A percentile compares a stretch with the other conserved stretches of the same genome.
phyloP scores from a whole-genome alignment of 768 basidiomycete species.

The Flagelloscypha sp. region DNA sequence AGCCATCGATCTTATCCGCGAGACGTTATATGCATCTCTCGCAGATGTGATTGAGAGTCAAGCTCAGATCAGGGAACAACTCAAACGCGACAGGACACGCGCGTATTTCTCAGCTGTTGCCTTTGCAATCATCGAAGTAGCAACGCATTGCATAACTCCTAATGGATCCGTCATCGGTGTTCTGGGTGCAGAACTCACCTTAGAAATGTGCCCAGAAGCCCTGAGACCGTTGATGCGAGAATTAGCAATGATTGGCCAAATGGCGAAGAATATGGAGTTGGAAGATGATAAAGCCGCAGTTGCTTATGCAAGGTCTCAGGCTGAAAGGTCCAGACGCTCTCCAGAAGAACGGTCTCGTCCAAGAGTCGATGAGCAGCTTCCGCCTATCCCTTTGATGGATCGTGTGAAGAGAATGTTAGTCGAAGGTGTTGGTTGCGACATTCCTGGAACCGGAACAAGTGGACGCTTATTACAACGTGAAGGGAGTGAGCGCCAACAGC shows the following conservation, averaged over 20 bases:
- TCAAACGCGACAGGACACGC: conserved; percentile 55
- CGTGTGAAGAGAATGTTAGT: conserved; percentile 49
- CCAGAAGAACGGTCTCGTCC: too few relatives aligned
- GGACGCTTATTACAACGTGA: conserved; percentile 14
- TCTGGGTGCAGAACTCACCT: conserved; percentile 45
- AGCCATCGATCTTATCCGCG: conserved; percentile 72
- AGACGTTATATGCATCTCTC: conserved; percentile 78
- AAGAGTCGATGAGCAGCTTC: conserved; percentile 25
- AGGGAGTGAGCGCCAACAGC: conserved; percentile 25
- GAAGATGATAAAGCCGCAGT: conserved; percentile 52
- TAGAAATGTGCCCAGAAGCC: conserved; percentile 51
- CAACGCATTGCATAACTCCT: conserved; percentile 38
- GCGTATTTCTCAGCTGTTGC: conserved; percentile 50
- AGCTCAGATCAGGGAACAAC: conserved; percentile 44
- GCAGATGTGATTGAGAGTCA: conserved; percentile 57
- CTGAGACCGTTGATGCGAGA: conserved; percentile 68
- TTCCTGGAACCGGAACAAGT: conserved; percentile 14
- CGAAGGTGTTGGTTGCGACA: conserved; percentile 50
- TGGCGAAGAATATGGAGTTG: conserved; percentile 39
- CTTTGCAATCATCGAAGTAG: conserved; percentile 63
- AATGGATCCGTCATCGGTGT: conserved; percentile 51
- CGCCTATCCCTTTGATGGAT: conserved; percentile 44
- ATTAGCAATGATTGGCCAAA: conserved; percentile 44
- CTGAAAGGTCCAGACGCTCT: too few relatives aligned
- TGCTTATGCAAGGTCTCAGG: conserved; percentile 20